Conservation (phyloP, 2,329 filamentous ascomycete genomes). For the Cryoendolithus antarcticus region DNA sequence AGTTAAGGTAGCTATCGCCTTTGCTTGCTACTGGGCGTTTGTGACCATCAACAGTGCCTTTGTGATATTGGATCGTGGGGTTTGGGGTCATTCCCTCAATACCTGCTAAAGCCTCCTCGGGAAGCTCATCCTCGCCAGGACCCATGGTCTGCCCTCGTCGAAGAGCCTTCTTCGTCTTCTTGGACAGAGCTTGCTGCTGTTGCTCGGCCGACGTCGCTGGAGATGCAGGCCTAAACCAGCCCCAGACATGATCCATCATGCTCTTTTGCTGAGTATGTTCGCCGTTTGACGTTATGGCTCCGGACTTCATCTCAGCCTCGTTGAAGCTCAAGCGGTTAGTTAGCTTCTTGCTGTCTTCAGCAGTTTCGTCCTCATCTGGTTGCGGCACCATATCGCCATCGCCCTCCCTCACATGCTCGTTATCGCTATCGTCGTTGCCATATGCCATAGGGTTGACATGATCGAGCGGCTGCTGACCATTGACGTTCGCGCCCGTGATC, state of each 20-base stretch:
- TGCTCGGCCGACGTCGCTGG: slow-evolving; percentile 10
- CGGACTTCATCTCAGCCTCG: slow-evolving; percentile 34
- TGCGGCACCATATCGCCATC: slow-evolving; percentile 47
- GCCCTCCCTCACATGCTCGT: slow-evolving; percentile 14
- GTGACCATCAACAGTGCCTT: slow-evolving; percentile 8
- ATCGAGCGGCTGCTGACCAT: slow-evolving; percentile 11
- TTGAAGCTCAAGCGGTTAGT: slow-evolving; percentile 18
- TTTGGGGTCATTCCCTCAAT: slow-evolving; percentile 15
- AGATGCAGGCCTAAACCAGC: slow-evolving; percentile 53
- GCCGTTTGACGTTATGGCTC: too few species aligned
- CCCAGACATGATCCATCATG: slow-evolving; percentile 47
- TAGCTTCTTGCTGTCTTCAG: slow-evolving; percentile 41
- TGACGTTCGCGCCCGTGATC: slow-evolving; percentile 53
- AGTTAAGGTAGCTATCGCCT: slow-evolving; percentile 39
- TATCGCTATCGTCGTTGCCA: slow-evolving; percentile 15
- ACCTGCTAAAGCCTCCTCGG: slow-evolving; percentile 11
- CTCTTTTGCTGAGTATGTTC: slow-evolving; percentile 23
- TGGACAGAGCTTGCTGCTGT: slow-evolving; percentile 5
- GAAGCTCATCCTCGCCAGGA: slow-evolving; percentile 23
- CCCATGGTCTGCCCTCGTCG: slow-evolving; percentile 60
- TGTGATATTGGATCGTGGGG: slow-evolving; percentile 18
- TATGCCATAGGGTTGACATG: slow-evolving; percentile 8
- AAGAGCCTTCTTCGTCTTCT: slow-evolving; percentile 24
- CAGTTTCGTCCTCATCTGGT: slow-evolving; percentile 51
- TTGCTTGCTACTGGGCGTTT: slow-evolving; percentile 35